Evolutionary conservation across 1,284 basidiomycete genomes (phyloP).

Genomic region (Porphyrellus sp.): DNA sequence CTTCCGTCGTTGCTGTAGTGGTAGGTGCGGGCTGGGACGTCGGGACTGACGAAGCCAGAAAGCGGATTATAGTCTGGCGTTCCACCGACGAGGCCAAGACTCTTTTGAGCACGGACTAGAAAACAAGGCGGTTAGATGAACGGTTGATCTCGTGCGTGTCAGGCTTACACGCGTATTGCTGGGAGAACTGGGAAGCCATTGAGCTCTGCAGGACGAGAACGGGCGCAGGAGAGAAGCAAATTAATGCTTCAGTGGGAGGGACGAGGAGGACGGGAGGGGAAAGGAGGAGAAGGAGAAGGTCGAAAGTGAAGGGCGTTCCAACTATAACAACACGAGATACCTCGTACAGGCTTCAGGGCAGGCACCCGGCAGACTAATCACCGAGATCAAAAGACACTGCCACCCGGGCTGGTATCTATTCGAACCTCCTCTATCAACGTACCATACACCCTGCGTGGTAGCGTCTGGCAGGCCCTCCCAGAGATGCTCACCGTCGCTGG

Average conservation of each 20-base stretch:
- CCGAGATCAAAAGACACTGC: too few species aligned
- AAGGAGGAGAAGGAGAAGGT: neutral
- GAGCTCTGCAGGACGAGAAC: conserved; percentile 34
- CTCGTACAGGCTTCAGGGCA: conserved; percentile 14
- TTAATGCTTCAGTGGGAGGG: conserved; percentile 60
- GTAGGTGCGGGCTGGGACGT: conserved; percentile 70
- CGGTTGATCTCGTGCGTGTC: conserved; percentile 7
- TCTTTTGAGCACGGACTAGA: conserved; percentile 90
- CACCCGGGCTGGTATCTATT: too few species aligned
- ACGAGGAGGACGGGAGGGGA: neutral
- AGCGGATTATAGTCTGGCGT: conserved; percentile 74
- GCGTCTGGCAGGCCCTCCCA: too few species aligned
- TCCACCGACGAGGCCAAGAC: conserved; percentile 80
- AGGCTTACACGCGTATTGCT: conserved; percentile 76
- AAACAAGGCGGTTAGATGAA: conserved; percentile 6
- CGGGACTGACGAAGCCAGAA: conserved; percentile 64
- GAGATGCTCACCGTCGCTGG: too few species aligned
- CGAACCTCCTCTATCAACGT: too few species aligned
- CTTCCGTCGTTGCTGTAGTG: conserved; percentile 88
- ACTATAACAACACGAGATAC: neutral
- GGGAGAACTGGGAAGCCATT: conserved; percentile 66
- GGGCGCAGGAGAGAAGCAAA: conserved; percentile 60
- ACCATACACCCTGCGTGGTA: too few species aligned
- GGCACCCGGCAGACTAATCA: neutral
- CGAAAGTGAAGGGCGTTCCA: neutral